Percentiles rank a stretch among this genome's conserved stretches.
These are phyloP conservation scores for Syncephalastrum contaminatum DNA, from an alignment of 371 early-diverging fungal species.

Conservation along the genomic window DNA sequence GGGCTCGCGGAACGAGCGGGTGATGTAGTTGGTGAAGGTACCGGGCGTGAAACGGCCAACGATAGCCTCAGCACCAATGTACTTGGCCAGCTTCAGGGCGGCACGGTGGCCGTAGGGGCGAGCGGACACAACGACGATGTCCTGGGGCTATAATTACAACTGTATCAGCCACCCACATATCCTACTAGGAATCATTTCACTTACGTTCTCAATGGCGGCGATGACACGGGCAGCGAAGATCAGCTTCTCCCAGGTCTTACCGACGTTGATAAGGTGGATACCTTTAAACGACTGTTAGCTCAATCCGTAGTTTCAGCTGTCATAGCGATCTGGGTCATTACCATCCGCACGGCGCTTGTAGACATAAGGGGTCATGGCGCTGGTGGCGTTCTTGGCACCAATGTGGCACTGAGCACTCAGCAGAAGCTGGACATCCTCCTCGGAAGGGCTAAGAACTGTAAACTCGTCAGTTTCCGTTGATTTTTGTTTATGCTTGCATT, in stretches of 20 bases:
- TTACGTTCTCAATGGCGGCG: conserved; percentile 87
- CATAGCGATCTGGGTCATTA: conserved; percentile 11
- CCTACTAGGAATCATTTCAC: neutral
- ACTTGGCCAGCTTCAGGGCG: conserved; percentile 96
- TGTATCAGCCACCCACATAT: conserved; percentile 5
- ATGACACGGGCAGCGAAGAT: conserved; percentile 98
- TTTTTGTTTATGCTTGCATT: conserved; percentile 2
- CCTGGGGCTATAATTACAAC: conserved; percentile 56
- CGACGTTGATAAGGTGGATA: conserved; percentile 96
- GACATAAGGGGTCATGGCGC: conserved; percentile 90
- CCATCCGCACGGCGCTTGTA: conserved; percentile 95
- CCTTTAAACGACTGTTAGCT: conserved; percentile 1
- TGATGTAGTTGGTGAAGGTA: conserved; percentile 99
- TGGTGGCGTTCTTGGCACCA: conserved; percentile 89
- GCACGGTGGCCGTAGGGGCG: conserved; percentile 99
- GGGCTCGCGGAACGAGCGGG: conserved; percentile 98
- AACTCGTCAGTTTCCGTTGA: neutral
- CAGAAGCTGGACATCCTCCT: conserved; percentile 90
- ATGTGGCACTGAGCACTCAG: conserved; percentile 93
- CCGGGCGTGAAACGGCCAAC: conserved; percentile 99
- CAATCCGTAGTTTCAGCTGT: neutral
- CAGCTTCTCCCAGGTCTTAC: conserved; percentile 99
- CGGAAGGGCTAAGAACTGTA: conserved; percentile 66
- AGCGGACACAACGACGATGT: conserved; percentile 94
- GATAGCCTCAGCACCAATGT: conserved; percentile 96